Evolutionary conservation across 164 flowering plant species (phyloP).

Genomic region (Euptelea pleiosperma): DNA sequence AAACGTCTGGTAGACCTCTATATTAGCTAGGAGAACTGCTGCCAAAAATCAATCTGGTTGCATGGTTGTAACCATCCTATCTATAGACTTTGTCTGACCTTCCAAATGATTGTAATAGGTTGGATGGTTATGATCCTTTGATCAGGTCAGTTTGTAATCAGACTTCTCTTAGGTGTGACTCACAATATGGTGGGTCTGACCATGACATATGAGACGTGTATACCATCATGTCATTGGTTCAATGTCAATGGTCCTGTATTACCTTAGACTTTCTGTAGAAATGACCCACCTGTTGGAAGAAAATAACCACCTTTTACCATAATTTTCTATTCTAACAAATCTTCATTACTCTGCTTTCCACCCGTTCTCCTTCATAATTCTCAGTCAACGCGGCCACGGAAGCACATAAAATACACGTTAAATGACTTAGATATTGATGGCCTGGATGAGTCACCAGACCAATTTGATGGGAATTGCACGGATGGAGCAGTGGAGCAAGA

Average conservation of each 20-base stretch:
- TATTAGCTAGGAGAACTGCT: not conserved
- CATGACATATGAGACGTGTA: too few species aligned
- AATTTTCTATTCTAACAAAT: too few species aligned
- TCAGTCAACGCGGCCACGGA: slow-evolving; percentile 64
- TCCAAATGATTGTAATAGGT: too few species aligned
- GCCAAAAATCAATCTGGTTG: not conserved
- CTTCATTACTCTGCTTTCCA: too few species aligned
- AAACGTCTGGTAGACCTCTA: not conserved
- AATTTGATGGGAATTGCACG: slow-evolving; percentile 12
- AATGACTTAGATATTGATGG: slow-evolving; percentile 34
- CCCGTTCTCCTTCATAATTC: not conserved
- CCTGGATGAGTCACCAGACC: slow-evolving; percentile 18
- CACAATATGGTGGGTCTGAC: too few species aligned
- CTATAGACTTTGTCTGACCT: too few species aligned
- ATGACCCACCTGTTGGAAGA: too few species aligned
- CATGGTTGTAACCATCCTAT: not conserved
- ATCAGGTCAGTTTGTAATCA: not conserved
- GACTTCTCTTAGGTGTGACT: not conserved
- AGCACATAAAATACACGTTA: slow-evolving; percentile 40
- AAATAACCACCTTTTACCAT: too few species aligned
- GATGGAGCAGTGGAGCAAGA: slow-evolving; percentile 23
- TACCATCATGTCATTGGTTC: too few species aligned
- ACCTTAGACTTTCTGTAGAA: too few species aligned
- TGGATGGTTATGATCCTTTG: not conserved
- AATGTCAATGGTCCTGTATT: too few species aligned